A percentile compares a stretch with the other conserved stretches of the same genome.
phyloP scores from a whole-genome alignment of 179 eudicot genomes.

The Corrigiola litoralis region DNA sequence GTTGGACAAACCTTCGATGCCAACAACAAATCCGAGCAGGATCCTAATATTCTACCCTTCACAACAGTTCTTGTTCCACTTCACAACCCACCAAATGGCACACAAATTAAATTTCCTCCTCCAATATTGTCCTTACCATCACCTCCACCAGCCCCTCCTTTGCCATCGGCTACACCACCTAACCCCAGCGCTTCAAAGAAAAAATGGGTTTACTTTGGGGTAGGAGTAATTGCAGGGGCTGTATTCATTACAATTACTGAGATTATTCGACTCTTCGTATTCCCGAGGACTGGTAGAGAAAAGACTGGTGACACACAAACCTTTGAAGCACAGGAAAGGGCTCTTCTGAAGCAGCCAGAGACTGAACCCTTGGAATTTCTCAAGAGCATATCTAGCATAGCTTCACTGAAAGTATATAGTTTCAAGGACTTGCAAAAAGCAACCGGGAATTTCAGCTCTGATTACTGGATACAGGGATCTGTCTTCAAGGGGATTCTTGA shows the following conservation, averaged over 20 bases:
- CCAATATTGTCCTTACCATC: slow-evolving; percentile 22
- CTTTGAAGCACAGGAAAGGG: slow-evolving; percentile 22
- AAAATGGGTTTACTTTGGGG: slow-evolving; percentile 52
- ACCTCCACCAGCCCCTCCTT: too few species aligned
- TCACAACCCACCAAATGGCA: slow-evolving; percentile 40
- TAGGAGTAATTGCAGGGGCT: slow-evolving; percentile 32
- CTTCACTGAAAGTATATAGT: slow-evolving; percentile 42
- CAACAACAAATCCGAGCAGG: slow-evolving; percentile 31
- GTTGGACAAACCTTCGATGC: slow-evolving; percentile 34
- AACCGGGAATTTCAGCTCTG: slow-evolving; percentile 42
- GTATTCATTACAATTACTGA: slow-evolving; percentile 20
- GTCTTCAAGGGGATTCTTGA: slow-evolving; percentile 44
- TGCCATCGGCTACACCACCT: slow-evolving; percentile 22
- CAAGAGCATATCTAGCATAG: slow-evolving; percentile 32
- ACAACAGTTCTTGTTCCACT: slow-evolving; percentile 56
- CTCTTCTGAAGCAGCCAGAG: not conserved
- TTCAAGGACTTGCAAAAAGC: slow-evolving; percentile 47
- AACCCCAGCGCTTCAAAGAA: slow-evolving; percentile 22
- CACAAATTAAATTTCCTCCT: slow-evolving; percentile 23
- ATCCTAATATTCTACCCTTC: slow-evolving; percentile 32
- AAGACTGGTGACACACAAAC: slow-evolving; percentile 10
- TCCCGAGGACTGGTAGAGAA: slow-evolving; percentile 9
- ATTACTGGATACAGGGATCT: slow-evolving; percentile 37
- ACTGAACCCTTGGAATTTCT: slow-evolving; percentile 22
- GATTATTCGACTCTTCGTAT: not conserved